These are phyloP conservation scores for Plasmodium yoelii DNA, from an alignment of 169 alveolate genomes.

Conservation along the genomic window DNA sequence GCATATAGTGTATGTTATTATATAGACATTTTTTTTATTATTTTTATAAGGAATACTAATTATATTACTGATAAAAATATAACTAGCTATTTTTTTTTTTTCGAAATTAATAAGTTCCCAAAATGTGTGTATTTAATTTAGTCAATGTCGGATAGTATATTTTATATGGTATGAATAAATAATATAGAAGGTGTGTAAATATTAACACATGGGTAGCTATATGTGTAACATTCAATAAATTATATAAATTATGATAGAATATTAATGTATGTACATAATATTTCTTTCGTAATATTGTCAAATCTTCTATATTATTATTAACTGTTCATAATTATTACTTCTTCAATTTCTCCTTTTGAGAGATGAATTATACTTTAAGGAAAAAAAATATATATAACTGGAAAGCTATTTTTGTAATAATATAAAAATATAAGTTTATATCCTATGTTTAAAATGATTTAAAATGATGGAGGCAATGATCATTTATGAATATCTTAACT, in stretches of 20 bases:
- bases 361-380: neutral
- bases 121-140: conserved; percentile 6
- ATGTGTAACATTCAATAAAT: conserved; percentile 12
- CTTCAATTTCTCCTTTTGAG: conserved; percentile 10
- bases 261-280: conserved; percentile 56
- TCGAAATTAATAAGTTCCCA: neutral
- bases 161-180: conserved; percentile 4
- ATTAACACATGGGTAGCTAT: conserved; percentile 17
- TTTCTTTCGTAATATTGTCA: conserved; percentile 3
- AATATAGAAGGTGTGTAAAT: neutral
- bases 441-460: neutral
- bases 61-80: too few species aligned
- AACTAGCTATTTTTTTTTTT: too few species aligned
- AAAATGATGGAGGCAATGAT: neutral
- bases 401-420: neutral
- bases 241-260: conserved; percentile 15
- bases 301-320: conserved; percentile 11
- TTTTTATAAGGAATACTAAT: too few species aligned
- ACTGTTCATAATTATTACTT: conserved; percentile 9
- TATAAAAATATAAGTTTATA: neutral
- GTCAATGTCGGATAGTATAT: conserved; percentile 7
- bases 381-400: neutral
- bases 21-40: too few species aligned
- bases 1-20: too few species aligned
- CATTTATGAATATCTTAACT: neutral